Conservation (phyloP, 2,329 filamentous ascomycete species). For the Calonectria crousiana region DNA sequence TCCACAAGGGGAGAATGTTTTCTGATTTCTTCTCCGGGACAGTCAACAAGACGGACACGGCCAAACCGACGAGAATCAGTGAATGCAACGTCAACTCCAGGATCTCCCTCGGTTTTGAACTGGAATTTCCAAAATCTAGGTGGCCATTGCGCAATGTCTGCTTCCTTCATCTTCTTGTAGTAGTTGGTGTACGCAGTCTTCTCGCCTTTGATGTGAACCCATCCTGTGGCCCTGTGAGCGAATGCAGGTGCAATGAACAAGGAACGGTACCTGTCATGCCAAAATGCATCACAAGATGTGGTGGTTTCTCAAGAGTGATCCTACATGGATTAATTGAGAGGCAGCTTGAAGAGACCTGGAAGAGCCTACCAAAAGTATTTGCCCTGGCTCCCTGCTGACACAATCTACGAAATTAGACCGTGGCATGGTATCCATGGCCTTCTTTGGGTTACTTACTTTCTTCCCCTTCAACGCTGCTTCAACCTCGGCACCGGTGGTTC, state of each 20-base stretch:
- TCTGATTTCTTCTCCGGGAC: conserved; percentile 80
- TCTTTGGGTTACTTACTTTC: conserved; percentile 56
- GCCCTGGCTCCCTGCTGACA: conserved; percentile 83
- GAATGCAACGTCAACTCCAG: conserved; percentile 77
- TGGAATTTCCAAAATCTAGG: conserved; percentile 92
- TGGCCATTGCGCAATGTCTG: conserved; percentile 78
- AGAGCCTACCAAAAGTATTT: conserved; percentile 89
- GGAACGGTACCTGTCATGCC: conserved; percentile 71
- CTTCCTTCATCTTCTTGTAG: conserved; percentile 77
- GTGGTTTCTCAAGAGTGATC: conserved; percentile 75
- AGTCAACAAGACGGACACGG: conserved; percentile 85
- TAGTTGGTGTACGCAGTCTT: conserved; percentile 84
- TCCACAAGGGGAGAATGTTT: conserved; percentile 83
- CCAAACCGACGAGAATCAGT: conserved; percentile 85
- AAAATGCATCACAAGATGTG: conserved; percentile 91
- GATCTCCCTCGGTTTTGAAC: conserved; percentile 70
- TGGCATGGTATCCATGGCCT: neutral
- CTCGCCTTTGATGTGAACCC: conserved; percentile 88
- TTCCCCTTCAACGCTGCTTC: conserved; percentile 80
- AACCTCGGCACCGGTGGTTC: conserved; percentile 82
- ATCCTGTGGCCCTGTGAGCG: conserved; percentile 61
- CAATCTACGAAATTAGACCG: conserved; percentile 53
- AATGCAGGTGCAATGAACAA: neutral
- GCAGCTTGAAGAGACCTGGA: too few species aligned
- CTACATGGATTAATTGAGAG: conserved; percentile 37